Evolutionary conservation across 75 land plant genomes (phyloP).

Genomic region (Ceratopteris richardii): DNA sequence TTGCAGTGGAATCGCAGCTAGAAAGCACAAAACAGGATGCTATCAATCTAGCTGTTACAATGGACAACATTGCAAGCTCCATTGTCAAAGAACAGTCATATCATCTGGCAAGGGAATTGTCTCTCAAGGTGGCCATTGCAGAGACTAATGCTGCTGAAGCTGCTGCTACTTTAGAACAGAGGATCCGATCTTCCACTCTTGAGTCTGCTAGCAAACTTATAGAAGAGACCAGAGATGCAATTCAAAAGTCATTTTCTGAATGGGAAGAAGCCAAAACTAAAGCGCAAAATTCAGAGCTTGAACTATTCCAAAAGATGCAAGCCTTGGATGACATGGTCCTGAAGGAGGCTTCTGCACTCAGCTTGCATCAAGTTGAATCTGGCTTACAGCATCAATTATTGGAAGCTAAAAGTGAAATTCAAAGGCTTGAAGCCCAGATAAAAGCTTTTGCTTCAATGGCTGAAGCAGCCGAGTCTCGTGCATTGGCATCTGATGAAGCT

Average conservation of each 20-base stretch:
- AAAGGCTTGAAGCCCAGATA: constrained; percentile 30
- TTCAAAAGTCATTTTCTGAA: constrained; percentile 31
- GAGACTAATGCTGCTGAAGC: constrained; percentile 56
- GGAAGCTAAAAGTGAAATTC: constrained; percentile 21
- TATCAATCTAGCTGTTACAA: constrained; percentile 55
- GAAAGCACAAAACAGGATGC: constrained; percentile 50
- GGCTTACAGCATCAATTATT: constrained; percentile 30
- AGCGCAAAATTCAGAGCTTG: constrained; percentile 28
- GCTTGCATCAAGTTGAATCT: constrained; percentile 25
- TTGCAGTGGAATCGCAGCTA: constrained; percentile 32
- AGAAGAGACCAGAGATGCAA: constrained; percentile 29
- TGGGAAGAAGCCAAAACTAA: constrained; percentile 35
- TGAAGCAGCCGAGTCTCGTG: constrained; percentile 34
- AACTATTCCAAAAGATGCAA: constrained; percentile 20
- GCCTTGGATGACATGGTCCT: constrained; percentile 31
- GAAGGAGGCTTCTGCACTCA: constrained; percentile 24
- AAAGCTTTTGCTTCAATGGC: constrained; percentile 16
- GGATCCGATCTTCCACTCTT: constrained; percentile 28
- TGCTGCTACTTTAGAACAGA: constrained; percentile 36
- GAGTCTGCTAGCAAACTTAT: constrained; percentile 31
- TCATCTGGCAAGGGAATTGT: constrained; percentile 43
- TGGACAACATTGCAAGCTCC: constrained; percentile 47
- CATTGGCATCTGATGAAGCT: constrained; percentile 31
- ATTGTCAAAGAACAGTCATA: constrained; percentile 39
- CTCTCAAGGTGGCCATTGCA: constrained; percentile 36